Conservation (phyloP, 768 basidiomycete genomes). For the Pleurotus djamor region DNA sequence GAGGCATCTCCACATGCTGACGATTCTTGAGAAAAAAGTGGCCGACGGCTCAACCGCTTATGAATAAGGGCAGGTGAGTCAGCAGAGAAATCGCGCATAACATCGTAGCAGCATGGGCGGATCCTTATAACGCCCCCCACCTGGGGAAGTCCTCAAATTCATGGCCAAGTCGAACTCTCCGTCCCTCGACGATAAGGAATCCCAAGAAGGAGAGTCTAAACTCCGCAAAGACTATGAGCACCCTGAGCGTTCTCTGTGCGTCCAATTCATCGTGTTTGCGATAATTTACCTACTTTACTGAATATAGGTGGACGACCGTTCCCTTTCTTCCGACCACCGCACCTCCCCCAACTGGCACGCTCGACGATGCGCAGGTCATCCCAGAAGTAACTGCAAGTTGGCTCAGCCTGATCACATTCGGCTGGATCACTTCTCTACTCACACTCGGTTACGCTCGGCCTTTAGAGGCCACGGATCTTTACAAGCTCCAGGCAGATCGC, state of each 20-base stretch:
- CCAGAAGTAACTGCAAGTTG: conserved; percentile 68
- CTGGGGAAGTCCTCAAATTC: not conserved
- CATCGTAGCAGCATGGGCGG: not conserved
- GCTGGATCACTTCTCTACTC: conserved; percentile 75
- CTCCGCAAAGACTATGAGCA: not conserved
- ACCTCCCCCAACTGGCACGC: conserved; percentile 44
- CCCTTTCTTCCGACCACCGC: conserved; percentile 37
- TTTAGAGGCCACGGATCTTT: conserved; percentile 78
- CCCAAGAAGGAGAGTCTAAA: not conserved
- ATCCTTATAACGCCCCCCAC: not conserved
- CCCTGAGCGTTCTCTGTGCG: conserved; percentile 1
- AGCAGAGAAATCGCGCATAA: not conserved
- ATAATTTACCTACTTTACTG: not conserved
- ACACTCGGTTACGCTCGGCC: conserved; percentile 77
- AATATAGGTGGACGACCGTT: conserved; percentile 24
- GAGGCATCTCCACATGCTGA: not conserved
- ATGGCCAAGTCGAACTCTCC: conserved; percentile 5
- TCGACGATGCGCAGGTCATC: conserved; percentile 58
- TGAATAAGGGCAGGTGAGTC: not conserved
- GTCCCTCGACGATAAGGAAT: conserved; percentile 2
- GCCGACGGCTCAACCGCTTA: not conserved
- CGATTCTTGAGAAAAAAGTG: not conserved
- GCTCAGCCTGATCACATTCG: conserved; percentile 61
- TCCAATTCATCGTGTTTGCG: not conserved
- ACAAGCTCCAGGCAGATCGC: conserved; percentile 67